Evolutionary conservation across 345 rosid species (phyloP).

Genomic region (Eucalyptus decipiens): DNA sequence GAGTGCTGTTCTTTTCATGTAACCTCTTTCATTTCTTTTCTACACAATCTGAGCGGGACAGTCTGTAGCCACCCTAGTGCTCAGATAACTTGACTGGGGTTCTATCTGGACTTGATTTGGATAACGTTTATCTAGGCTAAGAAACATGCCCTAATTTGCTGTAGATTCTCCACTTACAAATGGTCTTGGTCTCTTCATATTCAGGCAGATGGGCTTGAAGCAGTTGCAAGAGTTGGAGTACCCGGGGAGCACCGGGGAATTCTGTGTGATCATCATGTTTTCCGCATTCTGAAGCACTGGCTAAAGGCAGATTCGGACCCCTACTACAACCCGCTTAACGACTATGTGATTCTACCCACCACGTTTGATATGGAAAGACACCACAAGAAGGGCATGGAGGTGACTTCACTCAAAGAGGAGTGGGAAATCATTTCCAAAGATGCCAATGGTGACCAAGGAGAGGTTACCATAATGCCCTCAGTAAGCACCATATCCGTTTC

Average conservation of each 20-base stretch:
- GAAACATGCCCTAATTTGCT: neutral
- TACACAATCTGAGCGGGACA: neutral
- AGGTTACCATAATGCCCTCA: neutral
- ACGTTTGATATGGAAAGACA: conserved; percentile 47
- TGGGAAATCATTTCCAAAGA: conserved; percentile 63
- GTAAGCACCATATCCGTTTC: conserved; percentile 58
- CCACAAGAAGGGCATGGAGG: conserved; percentile 58
- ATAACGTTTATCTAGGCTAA: neutral
- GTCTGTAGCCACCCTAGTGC: neutral
- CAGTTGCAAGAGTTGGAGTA: conserved; percentile 90
- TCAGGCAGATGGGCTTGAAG: conserved; percentile 90
- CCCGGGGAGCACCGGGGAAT: conserved; percentile 95
- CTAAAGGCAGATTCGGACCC: conserved; percentile 81
- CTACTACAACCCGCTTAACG: conserved; percentile 79
- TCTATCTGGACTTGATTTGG: neutral
- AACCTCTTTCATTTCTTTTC: neutral
- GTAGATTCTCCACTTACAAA: neutral
- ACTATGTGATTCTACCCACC: conserved; percentile 75
- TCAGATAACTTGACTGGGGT: neutral
- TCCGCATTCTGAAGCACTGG: conserved; percentile 84
- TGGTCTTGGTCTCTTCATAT: neutral
- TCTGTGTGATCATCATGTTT: conserved; percentile 77
- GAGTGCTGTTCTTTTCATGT: neutral
- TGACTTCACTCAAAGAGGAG: conserved; percentile 74
- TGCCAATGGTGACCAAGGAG: neutral